A percentile compares a stretch with the other conserved stretches of the same genome.
phyloP scores from a whole-genome alignment of 495 filamentous ascomycete species.

The Podospora pseudoanserina region DNA sequence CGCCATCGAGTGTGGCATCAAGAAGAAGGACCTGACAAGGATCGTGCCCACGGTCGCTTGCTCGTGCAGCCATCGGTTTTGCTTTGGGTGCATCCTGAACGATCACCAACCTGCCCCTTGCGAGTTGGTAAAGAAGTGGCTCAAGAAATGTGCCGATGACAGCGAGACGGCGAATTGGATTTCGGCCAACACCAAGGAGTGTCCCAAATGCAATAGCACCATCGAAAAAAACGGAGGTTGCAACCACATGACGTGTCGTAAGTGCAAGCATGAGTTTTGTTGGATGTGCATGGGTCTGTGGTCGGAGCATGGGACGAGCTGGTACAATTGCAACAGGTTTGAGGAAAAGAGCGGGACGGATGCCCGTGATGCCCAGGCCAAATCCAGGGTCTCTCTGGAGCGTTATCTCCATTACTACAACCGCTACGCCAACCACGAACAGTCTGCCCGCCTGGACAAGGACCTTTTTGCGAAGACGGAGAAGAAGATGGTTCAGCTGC shows the following conservation, averaged over 20 bases:
- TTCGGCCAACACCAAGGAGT: slow-evolving; percentile 97
- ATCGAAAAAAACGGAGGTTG: slow-evolving; percentile 99
- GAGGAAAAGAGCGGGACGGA: slow-evolving; percentile 93
- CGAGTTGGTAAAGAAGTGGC: slow-evolving; percentile 86
- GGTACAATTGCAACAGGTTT: slow-evolving; percentile 98
- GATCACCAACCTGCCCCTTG: slow-evolving; percentile 96
- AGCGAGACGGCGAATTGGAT: slow-evolving; percentile 99
- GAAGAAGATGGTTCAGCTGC: slow-evolving; percentile 96
- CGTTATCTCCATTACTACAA: slow-evolving; percentile 98
- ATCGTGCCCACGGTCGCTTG: slow-evolving; percentile 90
- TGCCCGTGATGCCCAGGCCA: slow-evolving; percentile 84
- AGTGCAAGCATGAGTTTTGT: slow-evolving; percentile 98
- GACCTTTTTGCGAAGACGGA: slow-evolving; percentile 94
- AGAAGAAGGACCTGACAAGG: slow-evolving; percentile 73
- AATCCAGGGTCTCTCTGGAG: slow-evolving; percentile 82
- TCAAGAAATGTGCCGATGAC: slow-evolving; percentile 98
- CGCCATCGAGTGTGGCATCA: slow-evolving; percentile 82
- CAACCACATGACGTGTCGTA: slow-evolving; percentile 99
- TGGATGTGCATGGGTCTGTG: slow-evolving; percentile 99
- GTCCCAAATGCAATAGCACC: slow-evolving; percentile 89
- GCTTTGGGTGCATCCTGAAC: slow-evolving; percentile 88
- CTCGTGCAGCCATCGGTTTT: slow-evolving; percentile 79
- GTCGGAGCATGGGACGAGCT: slow-evolving; percentile 98
- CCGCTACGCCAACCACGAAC: slow-evolving; percentile 97
- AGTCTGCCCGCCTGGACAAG: slow-evolving; percentile 94